Conservation (phyloP, 495 filamentous ascomycete species). For the Rostrohypoxylon terebratum region DNA sequence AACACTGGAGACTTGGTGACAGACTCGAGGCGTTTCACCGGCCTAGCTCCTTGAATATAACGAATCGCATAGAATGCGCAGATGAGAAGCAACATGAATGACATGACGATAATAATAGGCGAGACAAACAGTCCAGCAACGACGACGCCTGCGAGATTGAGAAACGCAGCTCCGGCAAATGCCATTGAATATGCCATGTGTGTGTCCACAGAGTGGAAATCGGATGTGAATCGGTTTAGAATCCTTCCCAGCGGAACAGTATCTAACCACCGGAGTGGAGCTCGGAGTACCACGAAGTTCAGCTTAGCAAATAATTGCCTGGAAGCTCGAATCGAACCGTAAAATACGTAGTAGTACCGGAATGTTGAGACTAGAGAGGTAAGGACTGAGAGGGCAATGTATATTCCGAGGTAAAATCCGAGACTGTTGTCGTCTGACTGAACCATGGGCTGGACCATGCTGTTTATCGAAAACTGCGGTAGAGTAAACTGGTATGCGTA, state of each 20-base stretch:
- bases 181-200: conserved; percentile 69
- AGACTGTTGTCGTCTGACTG: conserved; percentile 54
- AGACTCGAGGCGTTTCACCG: conserved; percentile 80
- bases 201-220: conserved; percentile 78
- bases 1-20: conserved; percentile 80
- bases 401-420: conserved; percentile 74
- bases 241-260: conserved; percentile 83
- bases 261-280: conserved; percentile 82
- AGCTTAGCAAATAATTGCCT: conserved; percentile 72
- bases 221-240: conserved; percentile 82
- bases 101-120: conserved; percentile 69
- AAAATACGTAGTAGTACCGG: conserved; percentile 69
- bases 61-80: conserved; percentile 67
- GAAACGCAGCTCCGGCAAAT: conserved; percentile 63
- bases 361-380: conserved; percentile 67
- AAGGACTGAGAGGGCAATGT: conserved; percentile 69
- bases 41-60: conserved; percentile 77
- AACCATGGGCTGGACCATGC: conserved; percentile 41
- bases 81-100: conserved; percentile 64
- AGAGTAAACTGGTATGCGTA: conserved; percentile 51
- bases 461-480: conserved; percentile 55
- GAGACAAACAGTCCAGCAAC: conserved; percentile 72
- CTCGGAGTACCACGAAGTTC: conserved; percentile 72
- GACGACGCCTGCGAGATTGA: conserved; percentile 68
- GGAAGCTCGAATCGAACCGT: conserved; percentile 71